Evolutionary conservation across 768 basidiomycete species (phyloP).

Genomic region (Phanerochaete carnosa): DNA sequence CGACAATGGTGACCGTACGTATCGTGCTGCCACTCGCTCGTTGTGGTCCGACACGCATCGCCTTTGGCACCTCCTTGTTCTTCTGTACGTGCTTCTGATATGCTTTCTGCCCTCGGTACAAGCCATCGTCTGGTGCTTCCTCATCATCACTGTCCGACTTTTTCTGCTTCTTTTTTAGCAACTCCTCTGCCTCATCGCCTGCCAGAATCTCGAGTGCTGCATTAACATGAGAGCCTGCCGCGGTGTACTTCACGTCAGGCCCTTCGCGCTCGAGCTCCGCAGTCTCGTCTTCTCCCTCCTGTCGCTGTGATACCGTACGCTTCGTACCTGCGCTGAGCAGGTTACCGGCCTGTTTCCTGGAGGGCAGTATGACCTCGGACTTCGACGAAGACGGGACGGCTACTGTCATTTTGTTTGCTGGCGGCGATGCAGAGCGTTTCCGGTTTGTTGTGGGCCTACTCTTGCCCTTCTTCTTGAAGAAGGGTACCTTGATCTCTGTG

Average conservation of each 20-base stretch:
- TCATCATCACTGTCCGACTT: slow-evolving; percentile 49
- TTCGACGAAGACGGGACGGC: slow-evolving; percentile 39
- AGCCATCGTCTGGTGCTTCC: slow-evolving; percentile 74
- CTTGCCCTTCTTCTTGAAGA: slow-evolving; percentile 87
- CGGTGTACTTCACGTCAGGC: slow-evolving; percentile 76
- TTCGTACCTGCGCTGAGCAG: slow-evolving; percentile 79
- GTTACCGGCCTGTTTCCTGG: slow-evolving; percentile 62
- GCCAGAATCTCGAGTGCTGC: slow-evolving; percentile 72
- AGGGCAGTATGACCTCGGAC: slow-evolving; percentile 77
- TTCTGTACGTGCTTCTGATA: slow-evolving; percentile 82
- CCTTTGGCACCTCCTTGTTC: slow-evolving; percentile 79
- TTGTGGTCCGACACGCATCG: slow-evolving; percentile 83
- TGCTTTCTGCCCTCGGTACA: slow-evolving; percentile 82
- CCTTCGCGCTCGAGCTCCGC: slow-evolving; percentile 45
- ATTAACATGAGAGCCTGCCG: slow-evolving; percentile 71
- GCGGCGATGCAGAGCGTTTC: slow-evolving; percentile 72
- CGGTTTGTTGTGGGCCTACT: slow-evolving; percentile 73
- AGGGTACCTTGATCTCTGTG: slow-evolving; percentile 58
- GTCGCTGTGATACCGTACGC: slow-evolving; percentile 49
- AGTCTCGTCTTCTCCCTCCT: slow-evolving; percentile 44
- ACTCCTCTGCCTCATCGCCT: slow-evolving; percentile 78
- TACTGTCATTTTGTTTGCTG: slow-evolving; percentile 25
- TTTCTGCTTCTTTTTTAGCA: slow-evolving; percentile 66
- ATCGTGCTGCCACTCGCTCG: slow-evolving; percentile 72
- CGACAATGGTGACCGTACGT: slow-evolving; percentile 89